These are phyloP conservation scores for Myxozyma udenii DNA, from an alignment of 805 yeast genomes.

Conservation along the genomic window DNA sequence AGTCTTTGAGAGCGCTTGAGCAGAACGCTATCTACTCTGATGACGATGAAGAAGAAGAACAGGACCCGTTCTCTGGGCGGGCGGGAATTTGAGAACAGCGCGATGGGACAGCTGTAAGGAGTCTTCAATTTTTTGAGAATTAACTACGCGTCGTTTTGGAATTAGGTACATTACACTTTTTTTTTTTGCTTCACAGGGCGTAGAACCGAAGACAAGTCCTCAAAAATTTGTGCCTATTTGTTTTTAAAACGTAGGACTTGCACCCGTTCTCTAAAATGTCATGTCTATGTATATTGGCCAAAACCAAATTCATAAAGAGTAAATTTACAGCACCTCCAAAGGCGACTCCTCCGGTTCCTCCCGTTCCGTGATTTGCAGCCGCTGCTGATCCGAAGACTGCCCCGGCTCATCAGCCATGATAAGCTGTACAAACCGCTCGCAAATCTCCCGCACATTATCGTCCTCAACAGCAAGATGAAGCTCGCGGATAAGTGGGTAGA, in stretches of 20 bases:
- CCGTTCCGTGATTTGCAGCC: slow-evolving; percentile 44
- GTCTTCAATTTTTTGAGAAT: too few relatives aligned
- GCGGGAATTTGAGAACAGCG: slow-evolving; percentile 7
- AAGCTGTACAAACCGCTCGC: slow-evolving; percentile 84
- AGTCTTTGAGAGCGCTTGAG: slow-evolving; percentile 80
- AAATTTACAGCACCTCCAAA: slow-evolving; percentile 11
- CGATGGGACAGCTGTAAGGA: too few relatives aligned
- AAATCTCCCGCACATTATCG: slow-evolving; percentile 57
- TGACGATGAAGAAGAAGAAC: slow-evolving; percentile 70
- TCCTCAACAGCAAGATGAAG: slow-evolving; percentile 47
- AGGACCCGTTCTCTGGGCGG: slow-evolving; percentile 15
- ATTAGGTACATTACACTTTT: too few relatives aligned
- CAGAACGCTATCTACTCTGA: slow-evolving; percentile 82
- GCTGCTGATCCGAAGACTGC: slow-evolving; percentile 46
- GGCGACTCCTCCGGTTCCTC: slow-evolving; percentile 41
- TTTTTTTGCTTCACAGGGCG: too few relatives aligned
- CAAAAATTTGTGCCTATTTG: too few relatives aligned
- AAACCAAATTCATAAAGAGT: too few relatives aligned
- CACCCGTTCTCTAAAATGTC: too few relatives aligned
- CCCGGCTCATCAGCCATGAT: slow-evolving; percentile 64
- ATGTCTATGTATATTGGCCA: too few relatives aligned
- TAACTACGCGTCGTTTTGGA: too few relatives aligned
- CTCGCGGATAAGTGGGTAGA: slow-evolving; percentile 83
- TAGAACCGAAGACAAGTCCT: too few relatives aligned
- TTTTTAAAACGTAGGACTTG: too few relatives aligned